These are phyloP conservation scores for Scutellaria barbata DNA, from an alignment of 257 asterid species.

Conservation along the genomic window DNA sequence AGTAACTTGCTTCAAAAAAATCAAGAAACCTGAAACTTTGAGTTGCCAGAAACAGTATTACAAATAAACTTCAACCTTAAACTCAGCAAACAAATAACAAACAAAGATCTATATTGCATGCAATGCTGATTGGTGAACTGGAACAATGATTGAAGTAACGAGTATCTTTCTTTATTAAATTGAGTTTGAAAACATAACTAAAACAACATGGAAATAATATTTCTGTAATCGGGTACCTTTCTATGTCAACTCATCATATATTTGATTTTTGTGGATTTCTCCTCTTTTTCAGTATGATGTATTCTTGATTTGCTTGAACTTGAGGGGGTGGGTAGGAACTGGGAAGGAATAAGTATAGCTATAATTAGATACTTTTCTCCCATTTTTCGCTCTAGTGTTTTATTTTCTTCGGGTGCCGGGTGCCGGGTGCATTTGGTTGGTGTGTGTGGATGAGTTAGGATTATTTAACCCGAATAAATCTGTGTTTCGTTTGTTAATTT, in stretches of 20 bases:
- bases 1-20: neutral
- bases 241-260: slow-evolving; percentile 18
- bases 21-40: slow-evolving; percentile 7
- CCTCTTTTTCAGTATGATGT: neutral
- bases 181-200: slow-evolving; percentile 15
- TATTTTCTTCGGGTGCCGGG: no score
- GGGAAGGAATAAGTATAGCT: neutral
- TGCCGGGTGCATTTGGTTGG: no score
- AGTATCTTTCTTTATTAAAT: slow-evolving; percentile 24
- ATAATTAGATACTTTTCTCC: slow-evolving; percentile 20
- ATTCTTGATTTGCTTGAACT: neutral
- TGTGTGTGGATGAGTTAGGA: no score
- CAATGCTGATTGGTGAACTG: slow-evolving; percentile 30
- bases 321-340: neutral
- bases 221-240: slow-evolving; percentile 26
- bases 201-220: slow-evolving; percentile 23
- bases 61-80: slow-evolving; percentile 11
- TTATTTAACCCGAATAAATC: no score
- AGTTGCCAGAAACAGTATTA: slow-evolving; percentile 21
- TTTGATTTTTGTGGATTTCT: slow-evolving; percentile 10
- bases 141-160: slow-evolving; percentile 29
- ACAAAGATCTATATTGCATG: slow-evolving; percentile 30
- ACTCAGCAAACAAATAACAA: slow-evolving; percentile 18
- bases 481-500: no score
- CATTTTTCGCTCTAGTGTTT: neutral